Evolutionary conservation across 2,329 filamentous ascomycete genomes (phyloP).

Genomic region (Colletotrichum simmondsii): DNA sequence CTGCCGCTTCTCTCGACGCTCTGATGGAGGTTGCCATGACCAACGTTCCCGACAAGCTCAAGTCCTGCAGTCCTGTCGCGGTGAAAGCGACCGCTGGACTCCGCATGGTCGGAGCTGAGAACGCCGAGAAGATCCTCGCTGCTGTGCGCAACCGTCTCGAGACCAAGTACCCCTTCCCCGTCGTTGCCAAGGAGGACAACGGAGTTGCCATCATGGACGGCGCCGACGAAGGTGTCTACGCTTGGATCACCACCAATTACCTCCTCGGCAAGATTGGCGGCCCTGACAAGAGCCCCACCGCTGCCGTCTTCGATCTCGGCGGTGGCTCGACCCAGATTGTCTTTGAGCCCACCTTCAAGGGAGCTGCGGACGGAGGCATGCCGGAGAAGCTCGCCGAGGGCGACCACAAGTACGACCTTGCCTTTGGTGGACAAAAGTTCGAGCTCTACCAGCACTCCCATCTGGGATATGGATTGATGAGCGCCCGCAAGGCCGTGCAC

Average conservation of each 20-base stretch:
- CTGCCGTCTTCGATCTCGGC: constrained; percentile 94
- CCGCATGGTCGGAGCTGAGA: constrained; percentile 83
- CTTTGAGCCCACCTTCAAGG: constrained; percentile 93
- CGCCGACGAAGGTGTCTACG: constrained; percentile 95
- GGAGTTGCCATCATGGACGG: constrained; percentile 98
- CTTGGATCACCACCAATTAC: constrained; percentile 99
- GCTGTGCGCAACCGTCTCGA: constrained; percentile 88
- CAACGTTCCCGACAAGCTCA: constrained; percentile 87
- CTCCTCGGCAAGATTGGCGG: constrained; percentile 97
- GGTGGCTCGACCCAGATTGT: constrained; percentile 99
- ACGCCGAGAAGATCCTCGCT: constrained; percentile 84
- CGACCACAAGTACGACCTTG: constrained; percentile 94
- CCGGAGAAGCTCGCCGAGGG: constrained; percentile 87
- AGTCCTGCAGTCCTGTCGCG: constrained; percentile 92
- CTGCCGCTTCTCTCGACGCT: constrained; percentile 88
- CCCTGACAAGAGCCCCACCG: constrained; percentile 88
- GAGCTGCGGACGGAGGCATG: constrained; percentile 78
- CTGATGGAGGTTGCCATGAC: constrained; percentile 88
- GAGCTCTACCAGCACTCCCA: constrained; percentile 98
- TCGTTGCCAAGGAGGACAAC: constrained; percentile 84
- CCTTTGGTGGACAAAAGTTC: constrained; percentile 91
- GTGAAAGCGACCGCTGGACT: constrained; percentile 98
- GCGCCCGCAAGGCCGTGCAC: constrained; percentile 89
- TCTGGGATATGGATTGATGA: constrained; percentile 96
- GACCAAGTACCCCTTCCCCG: constrained; percentile 91